A percentile compares a stretch with the other conserved stretches of the same genome.
phyloP scores from a whole-genome alignment of 495 filamentous ascomycete genomes.

The Parmelia sp. region DNA sequence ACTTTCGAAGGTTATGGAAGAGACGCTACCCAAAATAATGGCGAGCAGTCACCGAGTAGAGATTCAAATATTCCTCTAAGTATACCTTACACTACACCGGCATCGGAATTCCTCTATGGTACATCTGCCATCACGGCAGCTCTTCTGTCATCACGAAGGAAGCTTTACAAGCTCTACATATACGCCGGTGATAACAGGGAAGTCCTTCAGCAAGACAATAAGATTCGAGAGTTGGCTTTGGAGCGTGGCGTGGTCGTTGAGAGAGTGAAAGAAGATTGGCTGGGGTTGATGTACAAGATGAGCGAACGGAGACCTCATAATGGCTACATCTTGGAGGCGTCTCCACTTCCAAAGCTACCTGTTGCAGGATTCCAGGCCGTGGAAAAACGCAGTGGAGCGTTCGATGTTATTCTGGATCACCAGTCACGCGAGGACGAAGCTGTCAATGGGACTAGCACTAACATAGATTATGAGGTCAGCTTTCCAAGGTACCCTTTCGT shows the following conservation, averaged over 20 bases:
- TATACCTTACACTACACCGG: conserved; percentile 74
- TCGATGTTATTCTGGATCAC: conserved; percentile 53
- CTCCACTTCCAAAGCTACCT: conserved; percentile 69
- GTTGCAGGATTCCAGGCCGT: conserved; percentile 52
- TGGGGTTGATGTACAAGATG: conserved; percentile 75
- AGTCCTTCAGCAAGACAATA: conserved; percentile 33
- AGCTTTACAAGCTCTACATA: conserved; percentile 79
- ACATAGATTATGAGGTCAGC: conserved; percentile 28
- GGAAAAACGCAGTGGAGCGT: conserved; percentile 35
- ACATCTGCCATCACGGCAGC: conserved; percentile 75
- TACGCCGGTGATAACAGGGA: conserved; percentile 51
- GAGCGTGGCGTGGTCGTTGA: conserved; percentile 49
- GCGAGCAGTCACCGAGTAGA: background rate
- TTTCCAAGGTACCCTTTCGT: conserved; percentile 65
- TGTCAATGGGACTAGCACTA: conserved; percentile 57
- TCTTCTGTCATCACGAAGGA: conserved; percentile 57
- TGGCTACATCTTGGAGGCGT: conserved; percentile 81
- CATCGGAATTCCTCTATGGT: conserved; percentile 89
- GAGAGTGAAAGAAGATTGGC: conserved; percentile 45
- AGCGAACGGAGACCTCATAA: conserved; percentile 81
- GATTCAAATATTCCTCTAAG: conserved; percentile 36
- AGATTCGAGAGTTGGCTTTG: conserved; percentile 53
- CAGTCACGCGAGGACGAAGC: conserved; percentile 67
- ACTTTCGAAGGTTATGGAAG: background rate
- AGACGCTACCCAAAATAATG: background rate